Evolutionary conservation across 2,329 filamentous ascomycete genomes (phyloP).

Genomic region (Penicillium freii): DNA sequence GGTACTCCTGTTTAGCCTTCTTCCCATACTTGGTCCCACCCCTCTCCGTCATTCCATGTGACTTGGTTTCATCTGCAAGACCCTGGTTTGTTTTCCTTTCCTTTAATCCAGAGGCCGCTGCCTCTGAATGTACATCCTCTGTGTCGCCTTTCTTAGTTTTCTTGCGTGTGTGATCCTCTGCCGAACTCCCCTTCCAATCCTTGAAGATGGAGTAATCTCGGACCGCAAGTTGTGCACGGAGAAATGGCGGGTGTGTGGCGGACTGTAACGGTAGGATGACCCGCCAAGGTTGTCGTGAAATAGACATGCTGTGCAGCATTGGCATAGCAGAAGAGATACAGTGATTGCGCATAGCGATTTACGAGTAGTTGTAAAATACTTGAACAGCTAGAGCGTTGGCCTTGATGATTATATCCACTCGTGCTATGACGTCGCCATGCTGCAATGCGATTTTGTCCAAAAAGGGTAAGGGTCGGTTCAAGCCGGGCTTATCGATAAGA

Average conservation of each 20-base stretch:
- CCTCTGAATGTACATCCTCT: constrained; percentile 34
- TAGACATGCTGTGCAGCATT: not conserved
- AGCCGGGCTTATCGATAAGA: constrained; percentile 34
- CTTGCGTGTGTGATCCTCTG: constrained; percentile 35
- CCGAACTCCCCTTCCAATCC: constrained; percentile 36
- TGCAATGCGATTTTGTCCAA: not conserved
- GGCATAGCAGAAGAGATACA: not conserved
- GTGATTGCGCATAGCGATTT: not conserved
- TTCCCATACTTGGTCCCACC: constrained; percentile 37
- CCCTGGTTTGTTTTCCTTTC: constrained; percentile 33
- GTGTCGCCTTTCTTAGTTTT: constrained; percentile 32
- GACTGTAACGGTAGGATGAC: constrained; percentile 20
- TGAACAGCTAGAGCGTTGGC: not conserved
- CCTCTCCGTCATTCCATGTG: constrained; percentile 42
- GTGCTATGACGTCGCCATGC: not conserved
- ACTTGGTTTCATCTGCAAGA: constrained; percentile 39
- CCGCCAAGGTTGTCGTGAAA: constrained; percentile 15
- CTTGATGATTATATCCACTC: not conserved
- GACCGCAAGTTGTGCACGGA: not conserved
- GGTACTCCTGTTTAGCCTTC: constrained; percentile 49
- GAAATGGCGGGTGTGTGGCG: constrained; percentile 13
- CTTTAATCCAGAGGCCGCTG: constrained; percentile 29
- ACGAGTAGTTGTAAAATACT: not conserved
- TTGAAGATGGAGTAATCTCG: constrained; percentile 24
- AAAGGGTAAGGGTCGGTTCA: not conserved